Evolutionary conservation across 2,329 filamentous ascomycete species (phyloP), one percentile per base, ranked within the genome.

Genomic region (Fonsecaea erecta): DNA sequence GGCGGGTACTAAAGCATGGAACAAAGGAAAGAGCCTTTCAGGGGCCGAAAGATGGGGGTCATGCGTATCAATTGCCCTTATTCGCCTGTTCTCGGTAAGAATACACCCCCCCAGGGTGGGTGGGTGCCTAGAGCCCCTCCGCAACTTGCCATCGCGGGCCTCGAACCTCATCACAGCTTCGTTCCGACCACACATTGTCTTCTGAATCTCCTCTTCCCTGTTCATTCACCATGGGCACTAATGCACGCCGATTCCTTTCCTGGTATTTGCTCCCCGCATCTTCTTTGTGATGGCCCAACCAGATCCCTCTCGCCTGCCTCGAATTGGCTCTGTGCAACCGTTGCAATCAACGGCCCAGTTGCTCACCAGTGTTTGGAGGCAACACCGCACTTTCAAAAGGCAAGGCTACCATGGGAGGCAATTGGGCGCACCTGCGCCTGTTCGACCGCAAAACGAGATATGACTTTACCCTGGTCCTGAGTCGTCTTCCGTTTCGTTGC

Each of bases 291-390:
- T 52, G 34, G 35, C 18, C 46, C 64, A 63, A 66, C 60, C 64
- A 54, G 11, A 57, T 43, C 26, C 32, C 43, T 35, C 35, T 57
- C 32, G 30, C 53, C 24, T 43, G 52, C 56, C 37, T 58, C 32
- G 60, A 61, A 57, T 58, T 63, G 56, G 60, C 60, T 66, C 56
- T 63, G 60, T 60, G 57, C 55, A 46, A 64, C 61, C 26, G 60
- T 66, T 43, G 53, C 56, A 61, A 58, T 61, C 64, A 61, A 18
- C 52, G 46, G 34, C 26, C 43, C 24, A 30, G 40, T 52, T 57
- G 52, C 53, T 37, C 51, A 64, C 14, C 55, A 34, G 51, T n/a
- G 28, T 37, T 35, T 52, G 32, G 56, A 52, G 57, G 57, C 46
- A 60, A 52, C 43, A 60, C 46, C 14, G 43, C 57, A 37, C 32